Evolutionary conservation across 2,329 filamentous ascomycete species (phyloP).

Genomic region (Ambrosiella beaveri): DNA sequence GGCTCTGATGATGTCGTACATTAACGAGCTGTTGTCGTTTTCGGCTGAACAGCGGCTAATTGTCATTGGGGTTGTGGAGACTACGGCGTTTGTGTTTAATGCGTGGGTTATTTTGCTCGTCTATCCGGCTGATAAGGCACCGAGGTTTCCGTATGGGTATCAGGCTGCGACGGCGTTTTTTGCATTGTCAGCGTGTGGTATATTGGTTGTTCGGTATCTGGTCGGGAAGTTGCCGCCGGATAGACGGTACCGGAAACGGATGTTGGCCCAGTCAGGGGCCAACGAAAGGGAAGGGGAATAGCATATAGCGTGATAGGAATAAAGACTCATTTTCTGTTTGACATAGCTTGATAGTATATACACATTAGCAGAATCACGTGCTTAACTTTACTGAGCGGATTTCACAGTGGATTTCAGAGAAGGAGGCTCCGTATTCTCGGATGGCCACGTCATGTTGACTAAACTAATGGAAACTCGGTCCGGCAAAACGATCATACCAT

Average conservation of each 20-base stretch:
- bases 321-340: background rate
- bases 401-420: too few relatives aligned
- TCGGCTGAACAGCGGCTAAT: conserved; percentile 32
- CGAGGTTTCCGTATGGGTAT: conserved; percentile 25
- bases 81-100: conserved; percentile 26
- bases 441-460: too few relatives aligned
- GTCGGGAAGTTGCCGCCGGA: background rate
- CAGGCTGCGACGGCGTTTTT: conserved; percentile 20
- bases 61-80: conserved; percentile 32
- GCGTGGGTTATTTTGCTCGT: conserved; percentile 26
- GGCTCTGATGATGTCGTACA: conserved; percentile 26
- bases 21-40: conserved; percentile 27
- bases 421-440: too few relatives aligned
- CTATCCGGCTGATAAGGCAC: conserved; percentile 22
- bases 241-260: background rate
- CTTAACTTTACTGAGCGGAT: too few relatives aligned
- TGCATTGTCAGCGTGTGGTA: conserved; percentile 17
- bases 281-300: background rate
- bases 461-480: too few relatives aligned
- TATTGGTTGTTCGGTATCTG: conserved; percentile 14
- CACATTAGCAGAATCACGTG: too few relatives aligned
- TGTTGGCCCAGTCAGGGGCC: background rate
- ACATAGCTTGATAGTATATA: too few relatives aligned
- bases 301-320: background rate
- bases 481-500: too few relatives aligned